Conservation (phyloP, 1,139 yeast species). For the Pichiaceae sp. region DNA sequence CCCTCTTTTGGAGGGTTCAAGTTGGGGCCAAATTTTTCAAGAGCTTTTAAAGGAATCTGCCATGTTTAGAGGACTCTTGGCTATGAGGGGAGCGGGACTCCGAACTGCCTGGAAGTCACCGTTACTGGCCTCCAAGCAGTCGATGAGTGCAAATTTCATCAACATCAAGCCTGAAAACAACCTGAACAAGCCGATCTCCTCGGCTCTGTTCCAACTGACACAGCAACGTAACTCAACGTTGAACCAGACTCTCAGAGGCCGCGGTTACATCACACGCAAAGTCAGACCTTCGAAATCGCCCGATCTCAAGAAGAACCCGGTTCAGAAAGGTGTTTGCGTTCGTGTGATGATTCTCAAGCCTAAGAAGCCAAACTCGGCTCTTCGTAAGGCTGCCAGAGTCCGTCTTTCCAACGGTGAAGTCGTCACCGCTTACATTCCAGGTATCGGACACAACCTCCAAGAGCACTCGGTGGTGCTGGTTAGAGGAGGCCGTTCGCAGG, state of each 20-base stretch:
- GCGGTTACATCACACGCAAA: constrained; percentile 43
- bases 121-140: constrained; percentile 8
- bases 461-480: constrained; percentile 95
- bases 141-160: constrained; percentile 9
- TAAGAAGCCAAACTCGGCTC: constrained; percentile 97
- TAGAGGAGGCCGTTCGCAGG: constrained; percentile 97
- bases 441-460: constrained; percentile 97
- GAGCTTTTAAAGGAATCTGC: too few relatives aligned
- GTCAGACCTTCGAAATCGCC: constrained; percentile 58
- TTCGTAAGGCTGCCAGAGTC: constrained; percentile 94
- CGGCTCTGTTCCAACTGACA: constrained; percentile 16
- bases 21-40: too few relatives aligned
- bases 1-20: too few relatives aligned
- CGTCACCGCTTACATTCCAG: constrained; percentile 91
- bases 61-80: too few relatives aligned
- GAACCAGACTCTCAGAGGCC: constrained; percentile 65
- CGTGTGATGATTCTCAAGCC: constrained; percentile 94
- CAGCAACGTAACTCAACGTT: constrained; percentile 56
- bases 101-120: constrained; percentile 1
- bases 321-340: constrained; percentile 88
- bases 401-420: constrained; percentile 85
- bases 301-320: constrained; percentile 73
- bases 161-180: constrained; percentile 6
- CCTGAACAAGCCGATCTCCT: constrained; percentile 1
- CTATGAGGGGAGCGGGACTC: too few relatives aligned